These are phyloP conservation scores for Ganoderma meredithae DNA, from an alignment of 1,284 basidiomycete species.

Conservation along the genomic window DNA sequence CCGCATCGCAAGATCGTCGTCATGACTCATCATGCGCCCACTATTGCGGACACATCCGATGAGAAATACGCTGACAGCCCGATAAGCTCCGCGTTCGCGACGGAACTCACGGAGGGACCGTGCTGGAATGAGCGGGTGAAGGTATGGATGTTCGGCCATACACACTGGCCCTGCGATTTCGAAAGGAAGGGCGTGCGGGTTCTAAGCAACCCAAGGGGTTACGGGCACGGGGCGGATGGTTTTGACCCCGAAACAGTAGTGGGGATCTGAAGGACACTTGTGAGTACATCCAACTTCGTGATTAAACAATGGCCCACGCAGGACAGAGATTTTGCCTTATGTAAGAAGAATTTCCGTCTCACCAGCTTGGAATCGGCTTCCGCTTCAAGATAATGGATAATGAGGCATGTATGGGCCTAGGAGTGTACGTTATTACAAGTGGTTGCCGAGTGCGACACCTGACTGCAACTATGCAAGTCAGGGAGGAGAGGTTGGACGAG, in stretches of 20 bases:
- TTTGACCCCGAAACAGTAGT: slow-evolving; percentile 32
- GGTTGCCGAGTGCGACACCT: no score
- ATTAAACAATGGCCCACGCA: not conserved
- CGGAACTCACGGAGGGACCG: slow-evolving; percentile 40
- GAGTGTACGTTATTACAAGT: not conserved
- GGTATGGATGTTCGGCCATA: slow-evolving; percentile 51
- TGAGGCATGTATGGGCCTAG: not conserved
- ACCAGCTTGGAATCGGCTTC: not conserved
- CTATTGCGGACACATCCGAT: slow-evolving; percentile 43
- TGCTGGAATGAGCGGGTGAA: slow-evolving; percentile 28
- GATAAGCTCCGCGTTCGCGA: slow-evolving; percentile 45
- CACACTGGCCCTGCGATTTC: slow-evolving; percentile 50
- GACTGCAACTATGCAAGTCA: not conserved
- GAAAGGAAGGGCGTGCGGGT: slow-evolving; percentile 43
- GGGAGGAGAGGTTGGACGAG: not conserved
- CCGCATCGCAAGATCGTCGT: slow-evolving; percentile 44
- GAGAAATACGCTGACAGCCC: slow-evolving; percentile 40
- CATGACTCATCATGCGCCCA: slow-evolving; percentile 51
- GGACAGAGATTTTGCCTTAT: not conserved
- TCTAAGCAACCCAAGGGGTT: slow-evolving; percentile 47
- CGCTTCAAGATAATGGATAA: not conserved
- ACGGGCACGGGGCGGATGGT: slow-evolving; percentile 32
- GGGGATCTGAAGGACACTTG: slow-evolving; percentile 12
- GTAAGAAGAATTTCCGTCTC: not conserved
- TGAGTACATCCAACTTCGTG: not conserved